Conservation (phyloP, 805 yeast species). For the Torulaspora maleeae region DNA sequence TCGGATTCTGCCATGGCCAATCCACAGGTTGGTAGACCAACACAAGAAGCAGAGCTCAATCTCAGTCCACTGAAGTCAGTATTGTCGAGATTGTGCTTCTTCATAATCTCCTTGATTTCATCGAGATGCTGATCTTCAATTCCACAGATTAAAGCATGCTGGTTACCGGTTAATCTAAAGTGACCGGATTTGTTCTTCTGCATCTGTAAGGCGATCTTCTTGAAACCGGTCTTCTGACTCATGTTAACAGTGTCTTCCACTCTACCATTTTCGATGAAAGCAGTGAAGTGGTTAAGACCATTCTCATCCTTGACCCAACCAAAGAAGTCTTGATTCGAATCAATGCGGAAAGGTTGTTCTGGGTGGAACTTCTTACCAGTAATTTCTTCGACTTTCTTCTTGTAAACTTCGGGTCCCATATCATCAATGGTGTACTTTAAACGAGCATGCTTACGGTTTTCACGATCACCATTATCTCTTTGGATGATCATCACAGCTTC, state of each 20-base stretch:
- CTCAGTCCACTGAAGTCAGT: slow-evolving; percentile 78
- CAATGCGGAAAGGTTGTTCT: slow-evolving; percentile 68
- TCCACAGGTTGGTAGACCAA: slow-evolving; percentile 98
- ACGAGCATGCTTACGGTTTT: slow-evolving; percentile 95
- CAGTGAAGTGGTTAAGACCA: slow-evolving; percentile 84
- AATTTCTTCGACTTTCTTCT: slow-evolving; percentile 72
- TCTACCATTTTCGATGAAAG: slow-evolving; percentile 94
- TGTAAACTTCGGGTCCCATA: slow-evolving; percentile 82
- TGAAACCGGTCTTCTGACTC: slow-evolving; percentile 85
- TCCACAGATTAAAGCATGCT: slow-evolving; percentile 75
- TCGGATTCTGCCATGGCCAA: slow-evolving; percentile 98
- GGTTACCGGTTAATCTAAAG: slow-evolving; percentile 93
- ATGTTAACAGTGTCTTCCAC: slow-evolving; percentile 87
- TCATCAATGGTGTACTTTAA: slow-evolving; percentile 95
- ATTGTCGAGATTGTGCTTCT: slow-evolving; percentile 76
- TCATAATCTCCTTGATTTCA: slow-evolving; percentile 57
- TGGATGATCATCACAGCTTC: slow-evolving; percentile 92
- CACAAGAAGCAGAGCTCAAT: slow-evolving; percentile 92
- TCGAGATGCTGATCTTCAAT: slow-evolving; percentile 65
- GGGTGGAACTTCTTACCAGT: slow-evolving; percentile 72
- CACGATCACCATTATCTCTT: slow-evolving; percentile 92
- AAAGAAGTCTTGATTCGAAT: slow-evolving; percentile 82
- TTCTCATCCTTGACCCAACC: slow-evolving; percentile 90
- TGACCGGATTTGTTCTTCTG: slow-evolving; percentile 61
- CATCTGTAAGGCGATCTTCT: slow-evolving; percentile 69